Conservation (phyloP, 1,139 yeast species). For the Lodderomyces jiufengensis region DNA sequence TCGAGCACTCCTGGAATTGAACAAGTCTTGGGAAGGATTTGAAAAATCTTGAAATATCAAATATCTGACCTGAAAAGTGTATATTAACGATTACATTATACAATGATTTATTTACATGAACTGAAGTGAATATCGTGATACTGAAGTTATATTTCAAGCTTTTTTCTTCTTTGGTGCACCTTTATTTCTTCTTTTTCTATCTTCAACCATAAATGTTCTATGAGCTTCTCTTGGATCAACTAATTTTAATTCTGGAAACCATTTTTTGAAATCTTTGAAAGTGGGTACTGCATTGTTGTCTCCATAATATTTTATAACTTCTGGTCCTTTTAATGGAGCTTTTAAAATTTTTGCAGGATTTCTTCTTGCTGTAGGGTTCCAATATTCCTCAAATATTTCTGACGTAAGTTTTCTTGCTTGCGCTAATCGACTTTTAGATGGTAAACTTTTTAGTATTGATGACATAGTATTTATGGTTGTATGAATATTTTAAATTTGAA, state of each 20-base stretch:
- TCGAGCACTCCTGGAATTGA: too few relatives aligned
- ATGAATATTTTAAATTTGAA: too few relatives aligned
- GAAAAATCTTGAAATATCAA: too few relatives aligned
- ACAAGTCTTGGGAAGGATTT: too few relatives aligned
- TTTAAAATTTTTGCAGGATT: slow-evolving; percentile 77
- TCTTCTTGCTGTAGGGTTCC: slow-evolving; percentile 66
- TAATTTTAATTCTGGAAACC: slow-evolving; percentile 58
- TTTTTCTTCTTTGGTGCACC: slow-evolving; percentile 84
- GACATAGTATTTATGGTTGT: too few relatives aligned
- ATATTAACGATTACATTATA: too few relatives aligned
- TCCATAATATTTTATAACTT: slow-evolving; percentile 72
- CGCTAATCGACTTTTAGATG: slow-evolving; percentile 26
- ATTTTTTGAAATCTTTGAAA: slow-evolving; percentile 53
- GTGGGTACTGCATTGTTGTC: slow-evolving; percentile 62
- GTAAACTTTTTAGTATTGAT: slow-evolving; percentile 21
- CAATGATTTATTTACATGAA: not conserved
- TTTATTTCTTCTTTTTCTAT: slow-evolving; percentile 82
- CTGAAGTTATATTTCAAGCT: slow-evolving; percentile 6
- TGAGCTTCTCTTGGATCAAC: slow-evolving; percentile 74
- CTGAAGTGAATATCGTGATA: slow-evolving; percentile 8
- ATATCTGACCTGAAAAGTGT: too few relatives aligned
- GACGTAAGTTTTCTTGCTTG: slow-evolving; percentile 30
- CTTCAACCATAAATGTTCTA: slow-evolving; percentile 60
- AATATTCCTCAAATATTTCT: slow-evolving; percentile 30
- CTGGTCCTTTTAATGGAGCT: slow-evolving; percentile 73